A percentile compares a stretch with the other conserved stretches of the same genome.
Evolutionary conservation across 2,329 filamentous ascomycete genomes (phyloP).

Genomic region (Arthrinium puccinioides): DNA sequence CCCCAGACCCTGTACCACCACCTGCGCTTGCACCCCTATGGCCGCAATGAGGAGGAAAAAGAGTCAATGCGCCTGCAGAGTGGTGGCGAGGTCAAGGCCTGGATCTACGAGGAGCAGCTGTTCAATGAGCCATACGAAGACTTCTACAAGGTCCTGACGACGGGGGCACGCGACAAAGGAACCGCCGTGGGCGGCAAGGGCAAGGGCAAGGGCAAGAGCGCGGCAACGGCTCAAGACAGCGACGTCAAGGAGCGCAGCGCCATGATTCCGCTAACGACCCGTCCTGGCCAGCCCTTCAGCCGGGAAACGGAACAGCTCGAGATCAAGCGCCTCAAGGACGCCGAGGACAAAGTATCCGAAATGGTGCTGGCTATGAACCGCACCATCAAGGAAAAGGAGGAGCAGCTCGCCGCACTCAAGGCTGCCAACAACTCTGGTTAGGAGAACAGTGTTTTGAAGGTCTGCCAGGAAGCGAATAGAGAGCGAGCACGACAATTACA

Average conservation of each 20-base stretch:
- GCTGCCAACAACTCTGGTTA: conserved; percentile 45
- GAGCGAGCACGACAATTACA: too few species aligned
- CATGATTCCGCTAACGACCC: conserved; percentile 63
- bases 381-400: conserved; percentile 58
- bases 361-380: conserved; percentile 52
- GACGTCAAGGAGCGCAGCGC: conserved; percentile 56
- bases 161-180: conserved; percentile 52
- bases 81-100: conserved; percentile 61
- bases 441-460: conserved; percentile 2
- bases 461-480: too few species aligned
- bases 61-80: conserved; percentile 52
- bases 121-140: conserved; percentile 96
- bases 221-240: conserved; percentile 16
- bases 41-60: conserved; percentile 68
- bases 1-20: conserved; percentile 94
- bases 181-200: conserved; percentile 35
- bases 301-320: conserved; percentile 60
- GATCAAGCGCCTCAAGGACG: conserved; percentile 54
- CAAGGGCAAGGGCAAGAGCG: conserved; percentile 47
- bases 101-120: conserved; percentile 87
- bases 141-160: conserved; percentile 81
- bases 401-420: conserved; percentile 53
- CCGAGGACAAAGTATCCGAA: conserved; percentile 55
- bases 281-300: conserved; percentile 66
- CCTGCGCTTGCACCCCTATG: conserved; percentile 84